Evolutionary conservation across 192 early-diverging fungal species (phyloP).

Genomic region (Powellomyces hirtus): DNA sequence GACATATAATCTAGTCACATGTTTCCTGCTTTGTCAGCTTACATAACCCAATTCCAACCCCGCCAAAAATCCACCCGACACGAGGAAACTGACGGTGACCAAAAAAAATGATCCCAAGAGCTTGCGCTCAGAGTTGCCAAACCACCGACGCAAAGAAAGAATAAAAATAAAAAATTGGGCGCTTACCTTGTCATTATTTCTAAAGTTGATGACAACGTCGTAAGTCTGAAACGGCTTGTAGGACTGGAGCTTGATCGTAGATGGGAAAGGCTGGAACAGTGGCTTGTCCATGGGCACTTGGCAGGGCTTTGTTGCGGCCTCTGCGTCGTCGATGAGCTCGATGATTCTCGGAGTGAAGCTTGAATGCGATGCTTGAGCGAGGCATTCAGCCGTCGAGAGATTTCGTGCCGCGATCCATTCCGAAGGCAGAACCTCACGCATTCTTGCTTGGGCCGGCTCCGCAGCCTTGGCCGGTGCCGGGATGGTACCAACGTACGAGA

Average conservation of each 20-base stretch:
- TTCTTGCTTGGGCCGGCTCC: neutral
- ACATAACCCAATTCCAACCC: too few species aligned
- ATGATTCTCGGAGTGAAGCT: conserved; percentile 26
- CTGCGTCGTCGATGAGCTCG: conserved; percentile 34
- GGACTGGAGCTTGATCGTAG: conserved; percentile 42
- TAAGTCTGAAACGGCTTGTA: conserved; percentile 54
- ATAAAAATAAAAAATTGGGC: too few species aligned
- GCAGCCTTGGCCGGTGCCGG: neutral
- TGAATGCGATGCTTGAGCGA: conserved; percentile 20
- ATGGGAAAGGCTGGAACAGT: conserved; percentile 53
- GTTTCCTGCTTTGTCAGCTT: too few species aligned
- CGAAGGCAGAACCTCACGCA: conserved; percentile 14
- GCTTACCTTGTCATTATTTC: conserved; percentile 62
- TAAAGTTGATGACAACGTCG: conserved; percentile 51
- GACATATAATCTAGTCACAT: neutral
- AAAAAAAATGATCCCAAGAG: neutral
- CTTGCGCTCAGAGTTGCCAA: neutral
- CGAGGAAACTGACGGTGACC: too few species aligned
- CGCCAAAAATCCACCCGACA: too few species aligned
- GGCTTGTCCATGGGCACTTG: conserved; percentile 50
- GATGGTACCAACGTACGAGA: neutral
- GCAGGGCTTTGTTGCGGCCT: conserved; percentile 21
- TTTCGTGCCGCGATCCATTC: conserved; percentile 40
- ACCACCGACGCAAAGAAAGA: neutral
- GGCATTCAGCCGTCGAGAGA: conserved; percentile 34